Percentiles rank a stretch among this genome's conserved stretches.
These are phyloP conservation scores for Ogataea nitratoaversa DNA, from an alignment of 805 yeast genomes.

Conservation along the genomic window DNA sequence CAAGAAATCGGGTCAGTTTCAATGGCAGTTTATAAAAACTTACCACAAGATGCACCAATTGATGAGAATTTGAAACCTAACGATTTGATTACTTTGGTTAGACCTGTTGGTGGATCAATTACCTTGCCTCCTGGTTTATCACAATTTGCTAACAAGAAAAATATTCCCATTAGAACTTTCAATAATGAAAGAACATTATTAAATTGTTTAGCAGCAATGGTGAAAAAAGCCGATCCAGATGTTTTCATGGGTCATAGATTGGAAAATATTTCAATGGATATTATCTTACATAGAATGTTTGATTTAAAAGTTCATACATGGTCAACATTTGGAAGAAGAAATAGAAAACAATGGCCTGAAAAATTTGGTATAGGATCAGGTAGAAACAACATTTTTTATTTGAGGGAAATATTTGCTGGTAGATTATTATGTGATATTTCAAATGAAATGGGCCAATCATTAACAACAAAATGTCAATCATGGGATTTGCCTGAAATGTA, in stretches of 20 bases:
- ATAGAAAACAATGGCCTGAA: conserved; percentile 74
- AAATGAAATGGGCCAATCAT: conserved; percentile 90
- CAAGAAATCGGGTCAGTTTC: conserved; percentile 89
- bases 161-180: conserved; percentile 50
- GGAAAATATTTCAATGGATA: conserved; percentile 74
- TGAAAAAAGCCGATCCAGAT: conserved; percentile 83
- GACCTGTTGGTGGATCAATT: conserved; percentile 65
- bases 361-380: conserved; percentile 54
- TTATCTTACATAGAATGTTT: conserved; percentile 75
- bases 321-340: conserved; percentile 80
- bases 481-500: conserved; percentile 95
- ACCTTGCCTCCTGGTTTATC: conserved; percentile 75
- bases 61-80: conserved; percentile 58
- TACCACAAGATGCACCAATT: conserved; percentile 74
- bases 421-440: conserved; percentile 88
- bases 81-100: conserved; percentile 63
- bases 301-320: conserved; percentile 72
- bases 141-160: conserved; percentile 52
- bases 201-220: conserved; percentile 65
- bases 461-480: conserved; percentile 86
- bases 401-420: conserved; percentile 76
- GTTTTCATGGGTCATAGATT: conserved; percentile 83
- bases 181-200: conserved; percentile 73
- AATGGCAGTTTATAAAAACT: conserved; percentile 60
- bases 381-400: conserved; percentile 42